Conservation (phyloP, 2,329 filamentous ascomycete species). For the Neoscytalidium dimidiatum region DNA sequence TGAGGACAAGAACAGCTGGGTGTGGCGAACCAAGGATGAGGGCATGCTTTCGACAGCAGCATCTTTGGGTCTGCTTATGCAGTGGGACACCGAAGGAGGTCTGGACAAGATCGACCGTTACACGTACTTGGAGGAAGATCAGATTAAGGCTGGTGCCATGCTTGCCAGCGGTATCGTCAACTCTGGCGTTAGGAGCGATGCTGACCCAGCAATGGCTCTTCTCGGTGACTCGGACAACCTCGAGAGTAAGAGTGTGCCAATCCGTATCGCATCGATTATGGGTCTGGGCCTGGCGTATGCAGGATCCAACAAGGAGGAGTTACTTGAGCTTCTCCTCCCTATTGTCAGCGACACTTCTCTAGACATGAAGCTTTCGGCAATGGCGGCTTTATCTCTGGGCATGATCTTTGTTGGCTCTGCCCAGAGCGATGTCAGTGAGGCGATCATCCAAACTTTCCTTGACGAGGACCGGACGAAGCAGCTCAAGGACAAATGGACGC, state of each 20-base stretch:
- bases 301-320: conserved; percentile 85
- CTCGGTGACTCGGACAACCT: conserved; percentile 80
- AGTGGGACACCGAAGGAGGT: conserved; percentile 92
- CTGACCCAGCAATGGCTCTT: conserved; percentile 86
- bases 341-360: conserved; percentile 81
- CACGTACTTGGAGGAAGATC: conserved; percentile 78
- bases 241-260: conserved; percentile 72
- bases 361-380: conserved; percentile 94
- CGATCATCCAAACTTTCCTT: conserved; percentile 88
- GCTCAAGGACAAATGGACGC: conserved; percentile 96
- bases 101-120: conserved; percentile 94
- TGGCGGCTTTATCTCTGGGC: conserved; percentile 89
- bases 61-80: conserved; percentile 84
- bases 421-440: conserved; percentile 85
- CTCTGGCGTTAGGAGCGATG: conserved; percentile 84
- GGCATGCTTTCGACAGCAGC: conserved; percentile 97
- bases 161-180: conserved; percentile 96
- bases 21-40: conserved; percentile 99
- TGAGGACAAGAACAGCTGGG: conserved; percentile 82
- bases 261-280: conserved; percentile 88
- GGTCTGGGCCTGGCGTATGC: conserved; percentile 93
- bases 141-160: conserved; percentile 88
- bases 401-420: conserved; percentile 92
- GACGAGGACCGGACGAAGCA: conserved; percentile 90
- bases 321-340: conserved; percentile 82